A percentile compares a stretch with the other conserved stretches of the same genome.
These are phyloP conservation scores for Euptelea pleiosperma DNA, from an alignment of 164 flowering plant species.

Conservation along the genomic window DNA sequence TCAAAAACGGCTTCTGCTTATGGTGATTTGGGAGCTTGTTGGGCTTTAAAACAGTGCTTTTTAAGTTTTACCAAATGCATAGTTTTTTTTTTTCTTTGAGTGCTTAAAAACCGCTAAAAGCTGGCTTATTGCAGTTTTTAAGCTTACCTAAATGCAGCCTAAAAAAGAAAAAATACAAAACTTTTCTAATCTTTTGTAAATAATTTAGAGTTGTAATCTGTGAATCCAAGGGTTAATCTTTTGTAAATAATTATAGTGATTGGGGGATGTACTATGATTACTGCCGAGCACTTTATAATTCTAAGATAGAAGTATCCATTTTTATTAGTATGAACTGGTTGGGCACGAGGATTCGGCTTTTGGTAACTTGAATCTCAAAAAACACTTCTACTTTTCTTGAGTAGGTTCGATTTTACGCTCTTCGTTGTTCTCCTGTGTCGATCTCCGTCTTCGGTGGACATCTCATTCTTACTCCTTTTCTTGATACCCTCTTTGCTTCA, in stretches of 20 bases:
- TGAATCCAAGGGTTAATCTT: background rate
- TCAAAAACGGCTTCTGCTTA: too few species aligned
- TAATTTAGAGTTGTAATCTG: constrained; percentile 1
- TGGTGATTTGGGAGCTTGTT: too few species aligned
- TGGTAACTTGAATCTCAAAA: background rate
- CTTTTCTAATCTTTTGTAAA: too few species aligned
- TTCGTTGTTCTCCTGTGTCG: background rate
- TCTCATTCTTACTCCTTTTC: background rate
- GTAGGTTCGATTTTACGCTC: background rate
- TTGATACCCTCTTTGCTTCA: background rate
- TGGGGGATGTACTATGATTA: too few species aligned
- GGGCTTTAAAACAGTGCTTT: too few species aligned
- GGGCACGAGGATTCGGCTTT: background rate
- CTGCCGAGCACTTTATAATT: background rate
- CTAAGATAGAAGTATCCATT: background rate
- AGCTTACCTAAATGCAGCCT: too few species aligned
- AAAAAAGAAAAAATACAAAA: too few species aligned
- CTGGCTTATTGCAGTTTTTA: too few species aligned
- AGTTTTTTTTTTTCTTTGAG: too few species aligned
- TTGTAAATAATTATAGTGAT: background rate
- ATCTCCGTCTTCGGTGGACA: background rate
- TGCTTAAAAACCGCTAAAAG: too few species aligned
- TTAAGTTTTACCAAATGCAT: too few species aligned
- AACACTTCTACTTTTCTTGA: background rate
- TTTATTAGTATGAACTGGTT: too few species aligned